These are phyloP conservation scores for Bolboschoenoplectus hybrid DNA, from an alignment of 202 grass and related monocot species.

Conservation along the genomic window DNA sequence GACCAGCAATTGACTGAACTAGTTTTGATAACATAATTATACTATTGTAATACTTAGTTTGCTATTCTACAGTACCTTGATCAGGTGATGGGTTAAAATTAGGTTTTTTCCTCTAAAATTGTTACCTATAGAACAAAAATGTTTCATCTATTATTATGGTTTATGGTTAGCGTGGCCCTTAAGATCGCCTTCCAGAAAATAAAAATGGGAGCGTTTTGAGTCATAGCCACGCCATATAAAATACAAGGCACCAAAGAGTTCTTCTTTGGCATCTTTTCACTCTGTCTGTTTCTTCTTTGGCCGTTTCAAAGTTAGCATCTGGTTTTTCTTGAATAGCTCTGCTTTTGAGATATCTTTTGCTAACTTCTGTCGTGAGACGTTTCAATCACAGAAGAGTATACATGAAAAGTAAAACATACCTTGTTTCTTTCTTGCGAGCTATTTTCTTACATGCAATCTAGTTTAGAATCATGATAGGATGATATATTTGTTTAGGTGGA, in stretches of 20 bases:
- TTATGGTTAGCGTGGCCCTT: constrained; percentile 64
- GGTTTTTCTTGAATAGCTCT: constrained; percentile 33
- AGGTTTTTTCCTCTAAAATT: not conserved
- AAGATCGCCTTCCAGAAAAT: constrained; percentile 83
- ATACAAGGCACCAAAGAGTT: constrained; percentile 45
- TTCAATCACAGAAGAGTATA: constrained; percentile 49
- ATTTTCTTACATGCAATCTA: not conserved
- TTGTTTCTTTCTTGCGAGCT: not conserved
- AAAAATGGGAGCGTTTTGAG: constrained; percentile 80
- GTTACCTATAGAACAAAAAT: not conserved
- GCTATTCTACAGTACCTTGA: not conserved
- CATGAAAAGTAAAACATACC: not conserved
- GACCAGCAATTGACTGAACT: not conserved
- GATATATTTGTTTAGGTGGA: constrained; percentile 54
- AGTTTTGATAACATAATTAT: not conserved
- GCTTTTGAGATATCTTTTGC: constrained; percentile 41
- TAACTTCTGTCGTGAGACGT: constrained; percentile 34
- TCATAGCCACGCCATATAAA: constrained; percentile 83
- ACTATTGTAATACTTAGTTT: not conserved
- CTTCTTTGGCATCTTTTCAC: constrained; percentile 61
- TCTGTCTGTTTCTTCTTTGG: constrained; percentile 46
- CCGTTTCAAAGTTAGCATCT: constrained; percentile 36
- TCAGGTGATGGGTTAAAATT: not conserved
- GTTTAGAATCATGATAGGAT: not conserved
- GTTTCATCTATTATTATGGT: not conserved